Conservation (phyloP, 148 eudicot species). For the Arctostaphylos glauca region DNA sequence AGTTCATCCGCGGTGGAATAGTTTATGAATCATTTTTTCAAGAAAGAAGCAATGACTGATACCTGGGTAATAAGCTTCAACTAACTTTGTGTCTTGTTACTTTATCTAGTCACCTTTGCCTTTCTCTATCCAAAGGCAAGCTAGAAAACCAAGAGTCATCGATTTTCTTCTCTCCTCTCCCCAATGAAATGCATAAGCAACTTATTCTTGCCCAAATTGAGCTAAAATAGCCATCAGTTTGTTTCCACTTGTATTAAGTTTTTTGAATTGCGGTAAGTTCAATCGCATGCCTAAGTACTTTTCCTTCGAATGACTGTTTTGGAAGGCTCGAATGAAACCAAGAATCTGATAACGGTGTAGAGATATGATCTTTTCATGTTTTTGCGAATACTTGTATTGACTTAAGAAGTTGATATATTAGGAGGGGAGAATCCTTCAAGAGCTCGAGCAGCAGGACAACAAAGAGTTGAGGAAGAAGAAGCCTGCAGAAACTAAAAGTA, state of each 20-base stretch:
- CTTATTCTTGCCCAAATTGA: background rate
- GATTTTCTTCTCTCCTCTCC: background rate
- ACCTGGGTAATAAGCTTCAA: background rate
- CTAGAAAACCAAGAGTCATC: background rate
- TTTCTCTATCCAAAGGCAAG: background rate
- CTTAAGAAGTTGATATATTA: conserved; percentile 15
- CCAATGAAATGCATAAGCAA: background rate
- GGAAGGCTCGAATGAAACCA: too few relatives aligned
- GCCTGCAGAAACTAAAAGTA: conserved; percentile 21
- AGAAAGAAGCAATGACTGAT: background rate
- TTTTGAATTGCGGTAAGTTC: too few relatives aligned
- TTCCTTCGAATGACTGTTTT: too few relatives aligned
- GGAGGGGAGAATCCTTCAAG: conserved; percentile 68
- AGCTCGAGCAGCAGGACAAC: conserved; percentile 37
- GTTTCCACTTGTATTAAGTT: background rate
- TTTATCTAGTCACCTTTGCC: too few relatives aligned
- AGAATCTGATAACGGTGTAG: too few relatives aligned
- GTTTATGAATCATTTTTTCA: background rate
- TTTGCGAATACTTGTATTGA: background rate
- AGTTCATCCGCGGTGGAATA: background rate
- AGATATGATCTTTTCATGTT: too few relatives aligned
- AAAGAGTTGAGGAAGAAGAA: conserved; percentile 31
- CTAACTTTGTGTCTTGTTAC: background rate
- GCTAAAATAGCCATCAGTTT: background rate
- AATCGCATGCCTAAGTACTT: too few relatives aligned